phyloP scores from a whole-genome alignment of 2,329 filamentous ascomycete genomes.

The Arthrobotrys sinensis region DNA sequence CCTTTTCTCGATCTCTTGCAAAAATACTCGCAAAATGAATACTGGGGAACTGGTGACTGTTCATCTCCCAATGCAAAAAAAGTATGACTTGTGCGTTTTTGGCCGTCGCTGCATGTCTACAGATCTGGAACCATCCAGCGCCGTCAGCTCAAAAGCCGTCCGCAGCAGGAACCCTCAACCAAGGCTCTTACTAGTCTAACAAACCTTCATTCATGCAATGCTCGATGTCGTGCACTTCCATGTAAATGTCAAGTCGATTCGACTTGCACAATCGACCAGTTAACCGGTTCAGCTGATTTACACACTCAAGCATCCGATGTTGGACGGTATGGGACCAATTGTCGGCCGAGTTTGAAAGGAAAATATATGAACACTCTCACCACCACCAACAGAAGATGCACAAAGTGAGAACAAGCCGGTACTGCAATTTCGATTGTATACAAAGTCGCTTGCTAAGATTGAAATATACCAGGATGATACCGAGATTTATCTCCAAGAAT shows the following conservation, averaged over 20 bases:
- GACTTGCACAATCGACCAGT: conserved; percentile 28
- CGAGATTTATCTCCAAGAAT: conserved; percentile 22
- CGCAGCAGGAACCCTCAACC: conserved; percentile 2
- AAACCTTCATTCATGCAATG: conserved; percentile 27
- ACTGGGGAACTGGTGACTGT: background rate
- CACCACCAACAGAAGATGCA: conserved; percentile 1
- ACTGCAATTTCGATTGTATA: conserved; percentile 27
- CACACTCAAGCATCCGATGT: conserved; percentile 37
- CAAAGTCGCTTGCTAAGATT: conserved; percentile 13
- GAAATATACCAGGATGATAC: conserved; percentile 31
- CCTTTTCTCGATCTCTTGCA: no score
- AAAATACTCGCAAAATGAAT: no score
- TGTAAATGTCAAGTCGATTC: conserved; percentile 29
- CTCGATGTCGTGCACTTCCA: conserved; percentile 34
- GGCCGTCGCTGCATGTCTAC: conserved; percentile 32
- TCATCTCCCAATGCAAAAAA: background rate
- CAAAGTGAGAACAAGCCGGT: background rate
- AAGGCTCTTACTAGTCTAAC: conserved; percentile 10
- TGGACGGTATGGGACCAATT: conserved; percentile 17
- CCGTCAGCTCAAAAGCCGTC: conserved; percentile 3
- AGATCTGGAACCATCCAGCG: conserved; percentile 28
- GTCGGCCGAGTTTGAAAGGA: conserved; percentile 42
- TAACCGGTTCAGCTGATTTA: background rate
- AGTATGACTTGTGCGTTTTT: conserved; percentile 53
- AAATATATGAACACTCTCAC: background rate